Evolutionary conservation across 768 basidiomycete genomes (phyloP), one percentile per base, ranked within the genome.

Genomic region (Boletus barrowsii): DNA sequence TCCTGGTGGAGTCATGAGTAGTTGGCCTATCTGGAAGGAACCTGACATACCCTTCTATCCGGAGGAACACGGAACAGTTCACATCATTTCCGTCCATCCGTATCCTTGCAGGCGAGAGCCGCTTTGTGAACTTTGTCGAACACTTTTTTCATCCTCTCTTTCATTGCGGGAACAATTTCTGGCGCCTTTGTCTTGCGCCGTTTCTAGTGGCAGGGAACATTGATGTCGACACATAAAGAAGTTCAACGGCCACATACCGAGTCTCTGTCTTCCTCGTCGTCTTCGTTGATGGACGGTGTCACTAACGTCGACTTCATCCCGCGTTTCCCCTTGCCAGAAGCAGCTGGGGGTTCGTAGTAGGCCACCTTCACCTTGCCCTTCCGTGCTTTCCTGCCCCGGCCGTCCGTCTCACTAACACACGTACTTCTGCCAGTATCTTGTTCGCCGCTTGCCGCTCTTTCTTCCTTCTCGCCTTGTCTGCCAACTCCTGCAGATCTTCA

Each of bases 31-130:
- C 18, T n/a, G 10, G 1, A 33, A 47, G n/a, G 18, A 48, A 41
- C 1, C 4, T 30, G 14, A 69, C 78, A 57, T 63, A 87, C 89
- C 68, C 84, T 80, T 71, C 77, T 85, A 65, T 88, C 86, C 5
- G 93, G 93, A n/a, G 90, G 78, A 57, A 91, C 90, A 53, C 83
- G 81, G 82, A 96, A 96, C 42, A 95, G 79, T 55, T 92, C 90
- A 62, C 89, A 90, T 17, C 90, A 86, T 69, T 84, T 86, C 49
- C 92, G 83, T 43, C 89, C 88, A 42, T 79, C 82, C 9, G 81
- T 77, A 59, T 90, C 87, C 67, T 87, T 83, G 59, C 86, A 85
- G 56, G 77, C 80, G 42, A 84, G 71, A 29, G 93, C 88, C 26
- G 90, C 86, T 59, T 82, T 83, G 69, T 86, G 79, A 62, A 86